Evolutionary conservation across 768 basidiomycete genomes (phyloP).

Genomic region (Royoungia palumana): DNA sequence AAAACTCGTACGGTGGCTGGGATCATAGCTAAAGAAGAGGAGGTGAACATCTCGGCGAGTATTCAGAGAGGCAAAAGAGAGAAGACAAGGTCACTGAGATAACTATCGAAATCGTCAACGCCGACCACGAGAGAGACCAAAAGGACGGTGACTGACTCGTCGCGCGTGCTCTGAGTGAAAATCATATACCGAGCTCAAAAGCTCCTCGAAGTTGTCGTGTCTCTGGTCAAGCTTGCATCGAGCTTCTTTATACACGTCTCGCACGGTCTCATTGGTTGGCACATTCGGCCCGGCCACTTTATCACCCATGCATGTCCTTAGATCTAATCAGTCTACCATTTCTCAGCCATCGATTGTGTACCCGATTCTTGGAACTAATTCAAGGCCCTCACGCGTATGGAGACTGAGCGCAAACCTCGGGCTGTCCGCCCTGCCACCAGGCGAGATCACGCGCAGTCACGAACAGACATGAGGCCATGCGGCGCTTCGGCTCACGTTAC

Average conservation of each 20-base stretch:
- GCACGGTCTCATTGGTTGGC: no score
- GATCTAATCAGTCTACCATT: no score
- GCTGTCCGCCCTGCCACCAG: no score
- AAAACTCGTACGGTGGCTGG: conserved; percentile 9
- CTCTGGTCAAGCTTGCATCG: not conserved
- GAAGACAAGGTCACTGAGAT: conserved; percentile 32
- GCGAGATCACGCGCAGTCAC: no score
- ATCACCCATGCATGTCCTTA: no score
- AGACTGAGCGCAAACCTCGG: no score
- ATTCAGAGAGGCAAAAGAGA: conserved; percentile 22
- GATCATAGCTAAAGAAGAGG: no score
- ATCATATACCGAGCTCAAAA: conserved; percentile 27
- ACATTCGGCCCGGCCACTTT: no score
- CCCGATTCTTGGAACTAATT: not conserved
- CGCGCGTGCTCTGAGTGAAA: conserved; percentile 33
- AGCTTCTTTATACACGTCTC: not conserved
- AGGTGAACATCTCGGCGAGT: conserved; percentile 12
- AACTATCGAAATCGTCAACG: conserved; percentile 16
- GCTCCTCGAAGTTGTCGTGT: conserved; percentile 10
- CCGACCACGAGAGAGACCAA: not conserved
- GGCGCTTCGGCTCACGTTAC: no score
- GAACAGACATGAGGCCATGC: no score
- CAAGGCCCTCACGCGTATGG: not conserved
- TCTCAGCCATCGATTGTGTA: no score
- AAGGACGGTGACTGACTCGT: conserved; percentile 27